Conservation (phyloP, 164 flowering plant species). For the Berberis thunbergii region DNA sequence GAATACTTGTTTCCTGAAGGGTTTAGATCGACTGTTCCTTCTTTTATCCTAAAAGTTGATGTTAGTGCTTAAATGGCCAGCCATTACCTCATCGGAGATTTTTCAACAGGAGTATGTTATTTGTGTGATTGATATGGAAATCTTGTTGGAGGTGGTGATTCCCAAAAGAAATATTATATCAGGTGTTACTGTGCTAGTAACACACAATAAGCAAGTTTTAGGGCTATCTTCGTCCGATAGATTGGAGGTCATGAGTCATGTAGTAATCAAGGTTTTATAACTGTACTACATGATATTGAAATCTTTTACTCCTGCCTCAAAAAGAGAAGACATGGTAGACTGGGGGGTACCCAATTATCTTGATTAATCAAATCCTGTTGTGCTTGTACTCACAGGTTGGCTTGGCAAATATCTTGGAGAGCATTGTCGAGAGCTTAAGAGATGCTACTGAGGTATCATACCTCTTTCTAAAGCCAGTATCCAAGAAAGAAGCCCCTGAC, state of each 20-base stretch:
- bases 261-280: neutral
- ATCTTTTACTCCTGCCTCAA: neutral
- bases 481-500: constrained; percentile 92
- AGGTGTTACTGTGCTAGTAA: too few relatives aligned
- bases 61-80: too few relatives aligned
- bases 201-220: too few relatives aligned
- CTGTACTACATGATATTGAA: neutral
- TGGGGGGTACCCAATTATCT: neutral
- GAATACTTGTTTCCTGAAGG: neutral
- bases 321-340: neutral
- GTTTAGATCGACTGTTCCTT: too few relatives aligned
- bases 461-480: constrained; percentile 80
- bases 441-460: constrained; percentile 42
- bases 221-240: too few relatives aligned
- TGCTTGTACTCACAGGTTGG: constrained; percentile 50
- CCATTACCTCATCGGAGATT: too few relatives aligned
- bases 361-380: neutral
- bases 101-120: too few relatives aligned
- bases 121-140: too few relatives aligned
- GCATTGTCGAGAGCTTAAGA: constrained; percentile 58
- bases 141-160: too few relatives aligned
- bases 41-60: too few relatives aligned
- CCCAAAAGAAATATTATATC: too few relatives aligned
- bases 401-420: constrained; percentile 68
- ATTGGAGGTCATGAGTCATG: neutral